Evolutionary conservation across 2,329 filamentous ascomycete species (phyloP), one percentile per base, ranked within the genome.

Genomic region (Colletotrichum lupini): DNA sequence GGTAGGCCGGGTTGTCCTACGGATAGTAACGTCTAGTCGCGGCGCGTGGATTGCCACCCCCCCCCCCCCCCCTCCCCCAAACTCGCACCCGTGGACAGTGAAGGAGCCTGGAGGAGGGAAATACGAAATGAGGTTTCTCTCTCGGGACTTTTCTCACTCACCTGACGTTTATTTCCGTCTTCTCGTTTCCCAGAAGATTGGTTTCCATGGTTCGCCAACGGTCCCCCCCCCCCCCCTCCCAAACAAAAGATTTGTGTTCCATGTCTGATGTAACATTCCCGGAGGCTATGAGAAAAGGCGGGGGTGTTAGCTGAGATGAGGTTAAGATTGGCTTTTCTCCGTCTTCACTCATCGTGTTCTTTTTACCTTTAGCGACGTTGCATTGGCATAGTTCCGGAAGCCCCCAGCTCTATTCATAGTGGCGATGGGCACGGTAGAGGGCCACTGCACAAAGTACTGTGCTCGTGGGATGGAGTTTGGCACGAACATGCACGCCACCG

Each of bases 311-410:
- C 46, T 49, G 56, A 56, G 56, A 61, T 67, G 62, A 71, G 32
- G 68, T 71, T 49, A 46, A 71, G 46, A 71, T 71, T 67, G 68
- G 46, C 69, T 63, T 58, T 64, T 52, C 49, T 30, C 22, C 30
- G 19, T 22, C 7, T 12, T 62, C 7, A n/a, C 28, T 63, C 19
- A 3, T 32, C 5, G 28, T 16, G 16, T 42, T 42, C 16, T 19
- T 42, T 49, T 42, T 64, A 14, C 14, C 22, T 22, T 56, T 64
- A 42, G 49, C 7, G 61, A 30, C 49, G 49, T 26, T 19, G 61
- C 46, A 64, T 55, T 32, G 35, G 19, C 7, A 55, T 16, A 19
- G 46, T 14, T 19, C 22, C 28, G 14, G 61, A 56, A 26, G 26
- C 14, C 14, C 14, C 19, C 11, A 35, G n/a, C 16, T 22, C 5